Base-by-base conservation (phyloP, 345 rosid species). In the Populus ilicifolia region DNA sequence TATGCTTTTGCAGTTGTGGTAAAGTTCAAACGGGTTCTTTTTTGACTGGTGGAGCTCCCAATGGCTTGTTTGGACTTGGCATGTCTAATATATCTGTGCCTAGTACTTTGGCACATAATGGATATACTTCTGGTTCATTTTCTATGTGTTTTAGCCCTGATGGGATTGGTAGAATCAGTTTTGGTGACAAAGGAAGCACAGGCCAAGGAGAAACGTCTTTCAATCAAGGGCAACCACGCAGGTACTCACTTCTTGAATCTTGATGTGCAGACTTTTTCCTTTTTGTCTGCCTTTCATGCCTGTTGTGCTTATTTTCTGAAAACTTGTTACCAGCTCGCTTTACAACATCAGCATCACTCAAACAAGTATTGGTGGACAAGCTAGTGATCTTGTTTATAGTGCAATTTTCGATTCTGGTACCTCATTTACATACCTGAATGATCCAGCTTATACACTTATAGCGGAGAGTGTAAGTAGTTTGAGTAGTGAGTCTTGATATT, bases 31-130 rank as follows among this genome's bases (percentile, higher is more conserved):
- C 97, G 2, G 99, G 99, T 82, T 87, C 91, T 5, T 96, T 96
- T 83, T 80, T 93, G 82, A 76, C 85, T 59, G 92, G 95, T 69
- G 99, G 93, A 21, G 99, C 99, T 77, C 97, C 95, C 33, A 96
- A 96, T 80, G 99, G 99, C 69, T 93, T 96, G 63, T 90, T 94
- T 70, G 99, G 99, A 35, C 98, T 96, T 77, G 99, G 99, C 44
- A 86, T 94, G 87, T 88, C 81, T 70, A 88, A 85, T 69, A 36
- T 84, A 54, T 94, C 99, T 2, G 98, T 96, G 81, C 99, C 98
- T 10, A 96, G 95, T 83, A 86, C 89, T 70, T 89, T 96, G 80
- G 97, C 98, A 6, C 84, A 87, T 59, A 78, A 87, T 75, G 94
- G 97, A 36, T 35, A 84, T 52, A 78, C 87, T 70, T 78, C 95